Percentiles rank a stretch among this genome's conserved stretches.
These are phyloP conservation scores for Emergomyces africanus DNA, from an alignment of 2,329 filamentous ascomycete species.

Conservation along the genomic window DNA sequence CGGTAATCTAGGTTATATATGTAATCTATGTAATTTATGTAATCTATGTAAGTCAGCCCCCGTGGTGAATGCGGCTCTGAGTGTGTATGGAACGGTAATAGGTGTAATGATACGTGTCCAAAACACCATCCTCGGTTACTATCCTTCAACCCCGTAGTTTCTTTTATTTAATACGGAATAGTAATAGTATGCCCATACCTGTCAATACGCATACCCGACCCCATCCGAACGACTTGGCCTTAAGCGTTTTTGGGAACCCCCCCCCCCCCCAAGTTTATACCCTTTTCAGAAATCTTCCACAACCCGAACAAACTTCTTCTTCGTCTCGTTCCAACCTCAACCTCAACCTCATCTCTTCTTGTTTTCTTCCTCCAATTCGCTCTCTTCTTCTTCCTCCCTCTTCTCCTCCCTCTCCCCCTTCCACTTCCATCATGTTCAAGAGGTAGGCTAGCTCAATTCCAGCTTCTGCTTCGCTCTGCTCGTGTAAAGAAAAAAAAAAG, in stretches of 20 bases:
- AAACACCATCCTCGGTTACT: neutral
- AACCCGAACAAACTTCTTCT: slow-evolving; percentile 10
- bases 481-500: too few relatives aligned
- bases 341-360: slow-evolving; percentile 17
- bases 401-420: slow-evolving; percentile 32
- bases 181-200: neutral
- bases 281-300: neutral
- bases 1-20: neutral
- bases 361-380: slow-evolving; percentile 21
- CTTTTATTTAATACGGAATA: too few relatives aligned
- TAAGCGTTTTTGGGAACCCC: too few relatives aligned
- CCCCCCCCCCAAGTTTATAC: too few relatives aligned
- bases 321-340: too few relatives aligned
- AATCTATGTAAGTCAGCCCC: neutral
- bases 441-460: slow-evolving; percentile 32
- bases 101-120: neutral
- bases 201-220: neutral
- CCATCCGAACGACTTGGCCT: neutral
- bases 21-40: neutral
- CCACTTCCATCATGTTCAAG: slow-evolving; percentile 44
- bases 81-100: neutral
- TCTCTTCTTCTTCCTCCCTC: slow-evolving; percentile 12
- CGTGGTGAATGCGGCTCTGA: neutral
- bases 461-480: neutral
- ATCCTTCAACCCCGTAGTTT: too few relatives aligned